These are phyloP conservation scores for Ajuga chamaepitys DNA, from an alignment of 257 asterid species.

Conservation along the genomic window DNA sequence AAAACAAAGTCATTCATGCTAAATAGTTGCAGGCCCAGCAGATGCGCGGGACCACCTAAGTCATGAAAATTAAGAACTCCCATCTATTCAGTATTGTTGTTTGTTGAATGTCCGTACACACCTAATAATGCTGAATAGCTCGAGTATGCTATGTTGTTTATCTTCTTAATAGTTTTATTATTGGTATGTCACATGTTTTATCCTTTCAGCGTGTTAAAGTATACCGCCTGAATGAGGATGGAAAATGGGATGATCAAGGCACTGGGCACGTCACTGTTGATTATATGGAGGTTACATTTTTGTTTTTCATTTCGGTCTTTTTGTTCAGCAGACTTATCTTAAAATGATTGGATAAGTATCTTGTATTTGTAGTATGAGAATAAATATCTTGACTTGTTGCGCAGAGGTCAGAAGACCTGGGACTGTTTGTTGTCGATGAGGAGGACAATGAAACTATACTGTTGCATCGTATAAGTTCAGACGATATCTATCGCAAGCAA, in stretches of 20 bases:
- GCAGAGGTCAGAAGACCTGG: conserved; percentile 88
- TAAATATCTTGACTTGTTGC: conserved; percentile 16
- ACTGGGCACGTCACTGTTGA: conserved; percentile 94
- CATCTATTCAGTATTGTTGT: neutral
- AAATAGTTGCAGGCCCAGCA: neutral
- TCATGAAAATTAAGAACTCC: no score
- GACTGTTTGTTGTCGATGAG: conserved; percentile 75
- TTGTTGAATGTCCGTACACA: neutral
- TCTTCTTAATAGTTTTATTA: neutral
- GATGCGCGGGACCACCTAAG: neutral
- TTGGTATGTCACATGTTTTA: neutral
- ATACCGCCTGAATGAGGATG: conserved; percentile 81
- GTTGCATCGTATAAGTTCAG: conserved; percentile 77
- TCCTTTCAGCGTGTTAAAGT: conserved; percentile 88
- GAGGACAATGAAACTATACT: conserved; percentile 78
- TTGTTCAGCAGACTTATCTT: neutral
- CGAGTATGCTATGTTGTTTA: neutral
- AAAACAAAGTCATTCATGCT: neutral
- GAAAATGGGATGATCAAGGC: conserved; percentile 99
- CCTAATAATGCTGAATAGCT: conserved; percentile 3
- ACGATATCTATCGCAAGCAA: conserved; percentile 93
- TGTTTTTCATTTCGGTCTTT: no score
- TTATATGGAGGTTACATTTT: conserved; percentile 61
- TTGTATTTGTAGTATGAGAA: conserved; percentile 7
- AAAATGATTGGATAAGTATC: neutral